Evolutionary conservation across 306 rosid species (phyloP).

Genomic region (Quercus robur): DNA sequence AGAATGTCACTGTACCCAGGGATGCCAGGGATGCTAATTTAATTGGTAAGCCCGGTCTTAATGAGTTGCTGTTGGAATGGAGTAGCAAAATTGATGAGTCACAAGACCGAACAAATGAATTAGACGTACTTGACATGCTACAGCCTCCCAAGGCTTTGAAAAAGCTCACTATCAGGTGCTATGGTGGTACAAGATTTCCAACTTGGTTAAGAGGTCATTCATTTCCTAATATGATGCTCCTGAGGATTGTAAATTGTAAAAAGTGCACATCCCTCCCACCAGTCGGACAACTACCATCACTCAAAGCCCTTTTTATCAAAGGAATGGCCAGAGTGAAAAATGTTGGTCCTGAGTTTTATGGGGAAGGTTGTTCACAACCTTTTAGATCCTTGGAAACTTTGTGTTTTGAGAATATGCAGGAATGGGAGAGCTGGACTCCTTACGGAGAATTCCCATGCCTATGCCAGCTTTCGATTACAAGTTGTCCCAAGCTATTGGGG

Average conservation of each 20-base stretch:
- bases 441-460: neutral
- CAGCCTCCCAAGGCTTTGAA: neutral
- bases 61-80: neutral
- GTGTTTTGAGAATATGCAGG: neutral
- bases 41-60: neutral
- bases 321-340: neutral
- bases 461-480: neutral
- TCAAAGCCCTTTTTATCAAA: neutral
- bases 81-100: neutral
- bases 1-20: neutral
- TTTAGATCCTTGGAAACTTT: neutral
- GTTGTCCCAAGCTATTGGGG: neutral
- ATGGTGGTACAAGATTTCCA: neutral
- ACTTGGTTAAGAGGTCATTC: neutral
- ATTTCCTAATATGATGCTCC: neutral
- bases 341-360: slow-evolving; percentile 5
- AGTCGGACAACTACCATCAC: neutral
- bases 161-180: neutral
- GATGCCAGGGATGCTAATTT: slow-evolving; percentile 3
- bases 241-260: neutral
- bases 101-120: neutral
- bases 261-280: slow-evolving; percentile 1
- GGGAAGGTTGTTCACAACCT: neutral
- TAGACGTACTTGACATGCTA: neutral
- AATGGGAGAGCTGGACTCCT: neutral